Evolutionary conservation across 2,329 filamentous ascomycete species (phyloP).

Genomic region (Clonostachys chloroleuca): DNA sequence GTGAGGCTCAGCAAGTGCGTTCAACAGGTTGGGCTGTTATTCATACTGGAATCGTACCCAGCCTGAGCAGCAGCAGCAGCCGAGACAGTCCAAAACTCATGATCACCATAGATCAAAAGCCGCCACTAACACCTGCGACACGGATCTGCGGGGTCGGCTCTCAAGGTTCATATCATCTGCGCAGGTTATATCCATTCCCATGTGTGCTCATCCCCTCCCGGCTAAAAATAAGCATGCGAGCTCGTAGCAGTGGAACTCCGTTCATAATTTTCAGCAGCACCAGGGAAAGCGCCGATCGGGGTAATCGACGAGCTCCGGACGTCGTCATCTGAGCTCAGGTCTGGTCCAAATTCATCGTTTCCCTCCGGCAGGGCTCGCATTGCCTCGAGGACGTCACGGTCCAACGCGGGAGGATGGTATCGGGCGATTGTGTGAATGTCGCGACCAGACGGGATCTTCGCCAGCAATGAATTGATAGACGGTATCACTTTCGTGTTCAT

Average conservation of each 20-base stretch:
- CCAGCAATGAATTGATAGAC: conserved; percentile 63
- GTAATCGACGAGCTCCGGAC: conserved; percentile 16
- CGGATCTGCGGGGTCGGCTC: too few relatives aligned
- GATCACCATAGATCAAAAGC: too few relatives aligned
- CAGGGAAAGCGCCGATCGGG: conserved; percentile 47
- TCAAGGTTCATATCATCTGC: too few relatives aligned
- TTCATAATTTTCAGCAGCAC: conserved; percentile 32
- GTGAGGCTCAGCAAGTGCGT: too few relatives aligned
- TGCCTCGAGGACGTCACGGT: conserved; percentile 57
- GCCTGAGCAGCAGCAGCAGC: too few relatives aligned
- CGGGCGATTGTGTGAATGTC: conserved; percentile 74
- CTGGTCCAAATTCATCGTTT: conserved; percentile 23
- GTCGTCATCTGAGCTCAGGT: conserved; percentile 32
- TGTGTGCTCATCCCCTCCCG: too few relatives aligned
- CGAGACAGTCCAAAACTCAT: too few relatives aligned
- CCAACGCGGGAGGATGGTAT: conserved; percentile 63
- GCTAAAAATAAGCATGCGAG: conserved; percentile 30
- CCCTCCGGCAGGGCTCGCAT: conserved; percentile 41
- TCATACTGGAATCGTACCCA: too few relatives aligned
- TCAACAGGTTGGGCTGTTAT: too few relatives aligned
- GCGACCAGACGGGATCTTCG: conserved; percentile 80
- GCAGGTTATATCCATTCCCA: too few relatives aligned
- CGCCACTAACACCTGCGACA: too few relatives aligned
- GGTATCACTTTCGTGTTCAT: conserved; percentile 79
- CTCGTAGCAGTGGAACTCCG: conserved; percentile 6